Evolutionary conservation across 192 early-diverging fungal genomes (phyloP).

Genomic region (Backusella tuberculispora): DNA sequence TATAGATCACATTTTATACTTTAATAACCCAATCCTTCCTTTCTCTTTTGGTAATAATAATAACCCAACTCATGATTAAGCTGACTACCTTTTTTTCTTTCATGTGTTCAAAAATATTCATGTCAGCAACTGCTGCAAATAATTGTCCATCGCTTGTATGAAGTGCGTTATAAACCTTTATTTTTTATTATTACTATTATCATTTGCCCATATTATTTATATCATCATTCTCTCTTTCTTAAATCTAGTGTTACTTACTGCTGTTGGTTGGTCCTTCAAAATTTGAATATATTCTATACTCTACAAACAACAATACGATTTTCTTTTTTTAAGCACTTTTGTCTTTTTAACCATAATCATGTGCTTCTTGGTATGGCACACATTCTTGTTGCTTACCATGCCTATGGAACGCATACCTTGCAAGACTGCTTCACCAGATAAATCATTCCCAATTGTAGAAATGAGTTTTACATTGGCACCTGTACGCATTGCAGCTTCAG

Average conservation of each 20-base stretch:
- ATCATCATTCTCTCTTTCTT: conserved; percentile 7
- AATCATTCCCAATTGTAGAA: conserved; percentile 75
- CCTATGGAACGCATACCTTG: conserved; percentile 55
- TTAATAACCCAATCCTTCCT: background rate
- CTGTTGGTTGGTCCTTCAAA: conserved; percentile 57
- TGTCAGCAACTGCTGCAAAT: conserved; percentile 88
- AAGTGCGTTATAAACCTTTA: conserved; percentile 76
- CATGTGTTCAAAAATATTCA: conserved; percentile 77
- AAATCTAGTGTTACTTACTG: conserved; percentile 15
- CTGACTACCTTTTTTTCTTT: conserved; percentile 38
- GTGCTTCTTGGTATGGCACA: too few species aligned
- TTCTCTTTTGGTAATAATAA: background rate
- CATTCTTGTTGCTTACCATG: conserved; percentile 51
- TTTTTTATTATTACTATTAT: background rate
- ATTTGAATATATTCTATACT: conserved; percentile 36
- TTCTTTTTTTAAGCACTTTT: background rate
- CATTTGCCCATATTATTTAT: conserved; percentile 22
- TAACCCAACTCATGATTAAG: background rate
- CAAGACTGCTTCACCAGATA: conserved; percentile 58
- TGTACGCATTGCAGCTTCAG: conserved; percentile 73
- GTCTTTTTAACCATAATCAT: too few species aligned
- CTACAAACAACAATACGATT: conserved; percentile 20
- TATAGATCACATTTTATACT: background rate
- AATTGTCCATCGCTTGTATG: conserved; percentile 72
- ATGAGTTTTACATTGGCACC: conserved; percentile 64